These are phyloP conservation scores for Rugonectria rugulosa DNA, from an alignment of 2,329 filamentous ascomycete species.

Conservation along the genomic window DNA sequence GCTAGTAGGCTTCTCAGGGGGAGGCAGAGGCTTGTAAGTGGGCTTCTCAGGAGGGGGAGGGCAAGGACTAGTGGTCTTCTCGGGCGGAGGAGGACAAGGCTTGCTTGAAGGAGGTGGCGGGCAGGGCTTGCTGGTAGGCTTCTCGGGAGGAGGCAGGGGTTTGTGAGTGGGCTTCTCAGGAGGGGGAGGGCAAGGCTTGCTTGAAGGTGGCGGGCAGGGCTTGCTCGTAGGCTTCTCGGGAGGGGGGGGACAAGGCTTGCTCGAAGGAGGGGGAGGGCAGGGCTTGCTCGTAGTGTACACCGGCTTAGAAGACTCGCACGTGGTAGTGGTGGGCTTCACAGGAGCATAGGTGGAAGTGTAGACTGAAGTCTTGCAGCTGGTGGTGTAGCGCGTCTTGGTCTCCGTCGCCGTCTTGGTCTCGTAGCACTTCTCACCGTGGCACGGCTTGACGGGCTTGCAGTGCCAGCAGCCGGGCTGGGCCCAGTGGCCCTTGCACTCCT, in stretches of 20 bases:
- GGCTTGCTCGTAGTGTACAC: neutral
- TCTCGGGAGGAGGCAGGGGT: neutral
- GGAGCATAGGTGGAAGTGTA: neutral
- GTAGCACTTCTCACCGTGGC: constrained; percentile 24
- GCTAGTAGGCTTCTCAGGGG: neutral
- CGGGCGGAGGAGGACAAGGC: neutral
- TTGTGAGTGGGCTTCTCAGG: neutral
- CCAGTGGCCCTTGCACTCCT: constrained; percentile 37
- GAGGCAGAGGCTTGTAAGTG: neutral
- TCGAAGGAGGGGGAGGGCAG: neutral
- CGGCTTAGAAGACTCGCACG: neutral
- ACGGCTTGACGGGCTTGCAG: constrained; percentile 37
- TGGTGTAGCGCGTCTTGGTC: constrained; percentile 17
- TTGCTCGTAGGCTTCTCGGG: neutral
- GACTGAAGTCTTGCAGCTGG: neutral
- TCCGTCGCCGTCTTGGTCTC: constrained; percentile 22
- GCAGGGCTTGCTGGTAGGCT: constrained; percentile 2
- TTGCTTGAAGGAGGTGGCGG: constrained; percentile 15
- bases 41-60: neutral
- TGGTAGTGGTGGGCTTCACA: constrained; percentile 16
- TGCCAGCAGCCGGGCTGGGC: constrained; percentile 43
- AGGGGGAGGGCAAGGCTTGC: neutral
- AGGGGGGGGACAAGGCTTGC: neutral
- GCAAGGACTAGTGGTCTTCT: neutral
- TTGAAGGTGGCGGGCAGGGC: neutral